Conservation (phyloP, 2,329 filamentous ascomycete species). For the Escovopsis sp. region DNA sequence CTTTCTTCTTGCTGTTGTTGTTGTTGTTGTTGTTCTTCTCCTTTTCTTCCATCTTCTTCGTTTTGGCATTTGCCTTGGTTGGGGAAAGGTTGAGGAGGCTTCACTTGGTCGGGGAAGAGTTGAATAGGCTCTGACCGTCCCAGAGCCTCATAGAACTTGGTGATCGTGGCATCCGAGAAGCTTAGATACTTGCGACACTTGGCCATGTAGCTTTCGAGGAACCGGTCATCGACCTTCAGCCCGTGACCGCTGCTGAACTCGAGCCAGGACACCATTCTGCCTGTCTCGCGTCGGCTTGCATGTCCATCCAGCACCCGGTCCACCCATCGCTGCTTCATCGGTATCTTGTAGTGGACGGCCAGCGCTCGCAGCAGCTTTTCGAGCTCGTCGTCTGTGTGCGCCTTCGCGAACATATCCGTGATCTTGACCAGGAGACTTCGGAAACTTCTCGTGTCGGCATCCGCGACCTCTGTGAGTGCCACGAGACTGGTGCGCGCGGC, state of each 20-base stretch:
- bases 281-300: conserved; percentile 14
- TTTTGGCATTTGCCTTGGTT: too few species aligned
- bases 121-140: background rate
- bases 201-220: conserved; percentile 13
- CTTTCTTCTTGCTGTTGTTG: too few species aligned
- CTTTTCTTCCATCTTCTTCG: too few species aligned
- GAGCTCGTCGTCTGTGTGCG: conserved; percentile 12
- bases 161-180: conserved; percentile 15
- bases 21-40: too few species aligned
- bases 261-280: conserved; percentile 16
- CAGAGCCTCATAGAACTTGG: conserved; percentile 4
- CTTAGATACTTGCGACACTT: conserved; percentile 19
- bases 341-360: conserved; percentile 12
- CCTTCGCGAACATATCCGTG: conserved; percentile 19
- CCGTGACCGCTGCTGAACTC: conserved; percentile 16
- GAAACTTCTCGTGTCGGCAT: conserved; percentile 9
- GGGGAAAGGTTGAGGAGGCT: too few species aligned
- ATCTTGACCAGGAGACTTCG: conserved; percentile 14
- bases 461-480: conserved; percentile 7
- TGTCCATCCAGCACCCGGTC: conserved; percentile 17
- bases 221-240: conserved; percentile 14
- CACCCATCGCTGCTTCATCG: conserved; percentile 14
- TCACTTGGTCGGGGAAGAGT: background rate
- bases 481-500: conserved; percentile 10
- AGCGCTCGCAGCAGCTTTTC: conserved; percentile 16